Conservation (phyloP, 352 stramenopile species). For the Phytophthora rubi region DNA sequence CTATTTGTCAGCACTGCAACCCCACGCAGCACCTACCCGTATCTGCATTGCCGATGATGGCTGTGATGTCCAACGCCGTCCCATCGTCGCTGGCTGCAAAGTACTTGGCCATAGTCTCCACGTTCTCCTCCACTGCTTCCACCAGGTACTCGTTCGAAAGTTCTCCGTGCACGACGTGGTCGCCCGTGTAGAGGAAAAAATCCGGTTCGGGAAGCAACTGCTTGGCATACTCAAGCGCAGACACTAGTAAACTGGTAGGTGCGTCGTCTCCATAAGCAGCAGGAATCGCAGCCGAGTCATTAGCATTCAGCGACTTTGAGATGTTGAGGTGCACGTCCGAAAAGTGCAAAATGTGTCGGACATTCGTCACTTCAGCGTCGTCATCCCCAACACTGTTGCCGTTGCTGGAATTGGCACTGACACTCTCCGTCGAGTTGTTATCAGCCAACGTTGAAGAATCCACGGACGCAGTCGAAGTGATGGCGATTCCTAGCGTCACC, state of each 20-base stretch:
- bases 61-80: conserved; percentile 55
- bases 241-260: conserved; percentile 59
- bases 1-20: neutral
- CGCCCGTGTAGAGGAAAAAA: conserved; percentile 79
- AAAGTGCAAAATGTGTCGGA: conserved; percentile 75
- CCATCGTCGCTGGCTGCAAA: conserved; percentile 39
- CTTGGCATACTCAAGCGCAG: conserved; percentile 67
- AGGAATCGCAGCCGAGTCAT: conserved; percentile 47
- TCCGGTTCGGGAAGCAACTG: conserved; percentile 62
- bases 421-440: conserved; percentile 3
- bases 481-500: conserved; percentile 6
- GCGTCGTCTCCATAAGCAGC: conserved; percentile 55
- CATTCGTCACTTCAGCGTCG: neutral
- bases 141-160: conserved; percentile 61
- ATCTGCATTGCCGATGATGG: conserved; percentile 79
- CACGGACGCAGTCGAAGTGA: conserved; percentile 15
- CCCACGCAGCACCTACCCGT: conserved; percentile 40
- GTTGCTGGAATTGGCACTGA: neutral
- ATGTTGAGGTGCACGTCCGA: conserved; percentile 84
- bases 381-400: neutral
- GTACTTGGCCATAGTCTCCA: conserved; percentile 66
- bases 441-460: conserved; percentile 4
- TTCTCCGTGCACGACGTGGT: conserved; percentile 67
- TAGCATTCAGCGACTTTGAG: conserved; percentile 47
- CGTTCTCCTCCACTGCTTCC: conserved; percentile 58